A percentile compares a stretch with the other conserved stretches of the same genome.
These are phyloP conservation scores for Euptelea pleiosperma DNA, from an alignment of 164 flowering plant species.

Conservation along the genomic window DNA sequence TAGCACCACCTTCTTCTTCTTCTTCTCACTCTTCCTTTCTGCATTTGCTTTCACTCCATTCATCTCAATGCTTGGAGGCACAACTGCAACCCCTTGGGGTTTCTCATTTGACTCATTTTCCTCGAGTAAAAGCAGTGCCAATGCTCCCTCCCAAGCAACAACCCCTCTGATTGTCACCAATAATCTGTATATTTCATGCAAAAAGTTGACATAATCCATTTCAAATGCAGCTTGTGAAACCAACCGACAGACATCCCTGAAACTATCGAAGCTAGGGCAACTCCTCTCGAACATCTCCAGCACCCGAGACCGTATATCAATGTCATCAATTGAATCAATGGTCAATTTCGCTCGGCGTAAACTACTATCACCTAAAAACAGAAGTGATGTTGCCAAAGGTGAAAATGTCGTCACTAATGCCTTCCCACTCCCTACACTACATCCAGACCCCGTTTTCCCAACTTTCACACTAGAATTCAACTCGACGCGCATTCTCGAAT, in stretches of 20 bases:
- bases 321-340: slow-evolving; percentile 29
- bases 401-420: slow-evolving; percentile 25
- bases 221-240: slow-evolving; percentile 26
- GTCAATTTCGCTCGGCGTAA: slow-evolving; percentile 33
- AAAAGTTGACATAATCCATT: slow-evolving; percentile 29
- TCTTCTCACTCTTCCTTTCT: slow-evolving; percentile 55
- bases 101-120: slow-evolving; percentile 33
- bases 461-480: slow-evolving; percentile 44
- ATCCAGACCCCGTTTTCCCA: slow-evolving; percentile 13
- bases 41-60: slow-evolving; percentile 29
- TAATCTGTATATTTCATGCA: slow-evolving; percentile 39
- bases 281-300: slow-evolving; percentile 27
- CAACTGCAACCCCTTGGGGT: slow-evolving; percentile 12
- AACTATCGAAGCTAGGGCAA: slow-evolving; percentile 25
- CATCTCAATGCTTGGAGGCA: slow-evolving; percentile 14
- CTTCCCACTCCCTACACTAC: slow-evolving; percentile 27
- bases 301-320: slow-evolving; percentile 24
- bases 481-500: slow-evolving; percentile 42
- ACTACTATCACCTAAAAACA: slow-evolving; percentile 48
- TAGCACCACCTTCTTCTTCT: slow-evolving; percentile 58
- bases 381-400: slow-evolving; percentile 34
- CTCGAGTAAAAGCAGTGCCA: slow-evolving; percentile 52
- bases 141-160: slow-evolving; percentile 65
- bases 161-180: slow-evolving; percentile 41
- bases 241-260: slow-evolving; percentile 24